Evolutionary conservation across 1,139 yeast species (phyloP).

Genomic region (Sugiyamaella japonica): DNA sequence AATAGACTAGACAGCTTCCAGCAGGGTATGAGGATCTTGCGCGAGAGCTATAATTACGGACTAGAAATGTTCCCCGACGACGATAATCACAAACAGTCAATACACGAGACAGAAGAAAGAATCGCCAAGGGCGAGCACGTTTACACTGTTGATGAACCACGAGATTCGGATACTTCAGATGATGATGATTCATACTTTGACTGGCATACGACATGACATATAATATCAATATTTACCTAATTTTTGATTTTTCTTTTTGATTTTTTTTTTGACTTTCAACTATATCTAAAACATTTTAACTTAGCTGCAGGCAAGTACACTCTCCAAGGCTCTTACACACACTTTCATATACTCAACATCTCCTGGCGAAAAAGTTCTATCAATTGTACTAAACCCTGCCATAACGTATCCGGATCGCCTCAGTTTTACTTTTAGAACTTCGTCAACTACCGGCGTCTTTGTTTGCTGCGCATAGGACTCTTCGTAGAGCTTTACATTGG

Average conservation of each 20-base stretch:
- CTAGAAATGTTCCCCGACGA: not conserved
- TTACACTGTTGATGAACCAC: not conserved
- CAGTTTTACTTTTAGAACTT: slow-evolving; percentile 41
- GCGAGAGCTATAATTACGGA: slow-evolving; percentile 18
- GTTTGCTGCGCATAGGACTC: no score
- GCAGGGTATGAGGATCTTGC: slow-evolving; percentile 13
- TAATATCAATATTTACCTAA: not conserved
- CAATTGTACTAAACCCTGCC: slow-evolving; percentile 48
- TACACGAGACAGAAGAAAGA: not conserved
- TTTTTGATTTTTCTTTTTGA: not conserved
- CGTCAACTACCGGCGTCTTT: not conserved
- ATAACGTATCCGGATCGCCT: slow-evolving; percentile 61
- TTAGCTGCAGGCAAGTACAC: slow-evolving; percentile 27
- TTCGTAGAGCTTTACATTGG: not conserved
- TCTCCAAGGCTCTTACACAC: slow-evolving; percentile 37
- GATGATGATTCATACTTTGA: not conserved
- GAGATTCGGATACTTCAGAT: not conserved
- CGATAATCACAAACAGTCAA: not conserved
- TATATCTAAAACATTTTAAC: no score
- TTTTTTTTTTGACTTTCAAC: no score
- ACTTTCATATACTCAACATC: slow-evolving; percentile 50
- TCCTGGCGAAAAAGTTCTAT: slow-evolving; percentile 43
- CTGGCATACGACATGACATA: not conserved
- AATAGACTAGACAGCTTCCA: slow-evolving; percentile 4
- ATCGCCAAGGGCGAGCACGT: not conserved